Evolutionary conservation across 148 eudicot species (phyloP).

Genomic region (Arbutus unedo): DNA sequence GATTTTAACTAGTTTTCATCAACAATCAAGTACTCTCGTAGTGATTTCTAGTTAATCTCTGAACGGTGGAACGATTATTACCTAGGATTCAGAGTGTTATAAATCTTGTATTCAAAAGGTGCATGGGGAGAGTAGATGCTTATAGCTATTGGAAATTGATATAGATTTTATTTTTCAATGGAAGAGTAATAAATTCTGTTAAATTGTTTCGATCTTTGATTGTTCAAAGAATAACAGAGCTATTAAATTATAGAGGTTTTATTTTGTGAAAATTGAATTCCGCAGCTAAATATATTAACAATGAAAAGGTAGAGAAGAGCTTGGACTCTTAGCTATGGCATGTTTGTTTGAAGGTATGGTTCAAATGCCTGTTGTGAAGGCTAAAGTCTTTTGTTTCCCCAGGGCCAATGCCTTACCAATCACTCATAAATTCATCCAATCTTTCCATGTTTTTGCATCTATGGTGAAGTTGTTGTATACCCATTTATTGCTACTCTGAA

Average conservation of each 20-base stretch:
- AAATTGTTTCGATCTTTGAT: background rate
- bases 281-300: background rate
- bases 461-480: background rate
- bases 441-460: background rate
- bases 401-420: slow-evolving; percentile 39
- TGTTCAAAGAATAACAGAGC: background rate
- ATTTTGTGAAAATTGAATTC: background rate
- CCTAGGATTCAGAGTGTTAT: background rate
- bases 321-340: slow-evolving; percentile 58
- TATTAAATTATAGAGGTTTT: background rate
- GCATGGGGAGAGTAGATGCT: background rate
- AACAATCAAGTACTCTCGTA: background rate
- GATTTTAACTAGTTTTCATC: background rate
- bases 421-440: no score
- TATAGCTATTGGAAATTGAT: background rate
- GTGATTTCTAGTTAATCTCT: background rate
- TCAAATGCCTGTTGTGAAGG: slow-evolving; percentile 56
- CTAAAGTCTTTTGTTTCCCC: slow-evolving; percentile 54
- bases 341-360: slow-evolving; percentile 57
- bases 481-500: background rate
- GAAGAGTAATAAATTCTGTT: background rate
- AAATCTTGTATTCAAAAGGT: background rate
- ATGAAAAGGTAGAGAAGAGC: slow-evolving; percentile 38
- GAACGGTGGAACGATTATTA: background rate
- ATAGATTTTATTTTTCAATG: background rate